Conservation (phyloP, 192 early-diverging fungal species). For the Phlyctochytrium bullatum region DNA sequence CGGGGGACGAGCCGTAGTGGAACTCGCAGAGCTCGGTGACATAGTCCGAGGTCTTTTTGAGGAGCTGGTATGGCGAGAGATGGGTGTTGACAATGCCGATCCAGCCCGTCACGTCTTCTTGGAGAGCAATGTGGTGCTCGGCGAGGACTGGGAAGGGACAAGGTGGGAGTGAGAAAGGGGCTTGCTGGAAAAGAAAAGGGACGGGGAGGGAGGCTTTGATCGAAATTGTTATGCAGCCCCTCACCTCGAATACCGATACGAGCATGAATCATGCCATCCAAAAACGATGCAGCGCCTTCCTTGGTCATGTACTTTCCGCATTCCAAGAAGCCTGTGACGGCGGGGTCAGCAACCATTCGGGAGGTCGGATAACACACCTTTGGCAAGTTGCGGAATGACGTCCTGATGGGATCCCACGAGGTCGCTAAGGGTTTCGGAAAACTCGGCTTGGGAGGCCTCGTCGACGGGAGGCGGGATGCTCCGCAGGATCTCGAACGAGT, state of each 20-base stretch:
- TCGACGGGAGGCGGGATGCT: slow-evolving; percentile 61
- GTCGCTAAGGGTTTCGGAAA: slow-evolving; percentile 66
- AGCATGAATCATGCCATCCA: slow-evolving; percentile 86
- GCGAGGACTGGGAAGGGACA: slow-evolving; percentile 61
- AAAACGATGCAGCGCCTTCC: slow-evolving; percentile 64
- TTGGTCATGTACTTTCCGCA: slow-evolving; percentile 84
- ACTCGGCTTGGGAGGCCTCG: slow-evolving; percentile 58
- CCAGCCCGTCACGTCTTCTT: slow-evolving; percentile 56
- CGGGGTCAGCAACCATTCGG: not conserved
- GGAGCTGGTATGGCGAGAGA: slow-evolving; percentile 61
- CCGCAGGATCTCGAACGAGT: slow-evolving; percentile 68
- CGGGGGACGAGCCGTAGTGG: slow-evolving; percentile 82
- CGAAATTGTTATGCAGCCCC: not conserved
- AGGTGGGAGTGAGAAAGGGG: not conserved
- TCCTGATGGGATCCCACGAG: slow-evolving; percentile 76
- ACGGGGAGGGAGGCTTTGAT: not conserved
- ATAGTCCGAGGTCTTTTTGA: slow-evolving; percentile 66
- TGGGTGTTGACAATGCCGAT: slow-evolving; percentile 87
- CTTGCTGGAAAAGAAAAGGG: too few relatives aligned
- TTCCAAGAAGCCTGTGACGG: slow-evolving; percentile 72
- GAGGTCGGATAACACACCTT: slow-evolving; percentile 46
- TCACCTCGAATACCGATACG: slow-evolving; percentile 83
- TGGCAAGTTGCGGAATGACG: slow-evolving; percentile 87
- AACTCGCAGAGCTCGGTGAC: slow-evolving; percentile 86
- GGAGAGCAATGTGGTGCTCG: slow-evolving; percentile 83